These are phyloP conservation scores for Bassia scoparia DNA, from an alignment of 148 eudicot species.

Conservation along the genomic window DNA sequence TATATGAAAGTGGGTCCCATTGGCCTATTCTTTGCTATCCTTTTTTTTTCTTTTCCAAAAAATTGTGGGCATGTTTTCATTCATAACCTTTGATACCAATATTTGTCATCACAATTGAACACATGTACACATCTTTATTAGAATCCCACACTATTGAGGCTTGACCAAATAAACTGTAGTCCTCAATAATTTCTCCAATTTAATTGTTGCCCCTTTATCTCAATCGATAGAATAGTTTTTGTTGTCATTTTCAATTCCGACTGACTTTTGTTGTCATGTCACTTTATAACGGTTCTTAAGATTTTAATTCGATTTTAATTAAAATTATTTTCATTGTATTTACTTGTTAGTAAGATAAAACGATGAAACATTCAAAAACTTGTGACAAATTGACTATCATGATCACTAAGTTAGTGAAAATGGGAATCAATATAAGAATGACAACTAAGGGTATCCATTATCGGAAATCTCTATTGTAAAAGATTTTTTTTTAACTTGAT, in stretches of 20 bases:
- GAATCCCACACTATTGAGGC: constrained; percentile 14
- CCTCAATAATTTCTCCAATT: not conserved
- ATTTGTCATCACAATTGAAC: constrained; percentile 12
- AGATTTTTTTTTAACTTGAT: no score
- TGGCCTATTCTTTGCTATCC: not conserved
- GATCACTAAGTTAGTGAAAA: no score
- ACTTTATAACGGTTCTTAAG: not conserved
- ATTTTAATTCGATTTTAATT: no score
- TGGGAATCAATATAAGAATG: no score
- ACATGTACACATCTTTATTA: constrained; percentile 24
- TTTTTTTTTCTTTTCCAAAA: not conserved
- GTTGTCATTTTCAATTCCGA: not conserved
- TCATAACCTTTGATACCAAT: constrained; percentile 31
- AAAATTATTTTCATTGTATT: no score
- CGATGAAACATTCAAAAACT: no score
- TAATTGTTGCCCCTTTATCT: not conserved
- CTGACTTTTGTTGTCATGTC: not conserved
- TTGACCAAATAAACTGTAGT: not conserved
- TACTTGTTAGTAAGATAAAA: no score
- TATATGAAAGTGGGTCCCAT: not conserved
- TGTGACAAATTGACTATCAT: no score
- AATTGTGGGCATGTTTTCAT: constrained; percentile 10
- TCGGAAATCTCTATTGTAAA: no score
- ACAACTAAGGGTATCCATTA: no score
- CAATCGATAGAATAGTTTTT: not conserved